Evolutionary conservation across 768 basidiomycete genomes (phyloP), one percentile per base, ranked within the genome.

Genomic region (Suillus hirtellus): DNA sequence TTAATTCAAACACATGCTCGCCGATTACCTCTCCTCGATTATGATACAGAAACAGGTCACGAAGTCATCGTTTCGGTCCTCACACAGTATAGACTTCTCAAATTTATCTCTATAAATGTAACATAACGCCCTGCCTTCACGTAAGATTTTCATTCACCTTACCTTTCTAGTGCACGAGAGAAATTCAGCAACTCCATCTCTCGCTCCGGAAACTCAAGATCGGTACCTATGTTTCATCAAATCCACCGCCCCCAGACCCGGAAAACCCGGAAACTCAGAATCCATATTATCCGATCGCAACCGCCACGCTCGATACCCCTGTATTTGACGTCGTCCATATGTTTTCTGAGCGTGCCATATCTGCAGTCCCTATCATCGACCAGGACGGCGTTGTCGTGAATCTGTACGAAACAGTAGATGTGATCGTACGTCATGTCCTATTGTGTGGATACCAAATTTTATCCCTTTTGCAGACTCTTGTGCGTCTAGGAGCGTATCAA

Each of bases 261-360:
- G 81, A 84, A 59, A 42, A 27, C 17, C 50, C 50, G 31, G 50
- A 58, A 53, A 81, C 80, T 58, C 79, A 84, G 47, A 89, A 90
- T 63, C 92, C 90, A 1, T 98, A 88, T 76, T 85, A 90, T 74
- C 97, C 97, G 2, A 88, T 99, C 62, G 91, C 93, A 6, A 97
- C 95, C 0, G 96, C 96, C 12, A 95, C 88, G 38, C 81, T 96
- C 70, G 80, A 88, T 62, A 97, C 96, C 0, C 90, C 92, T 35
- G 97, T 99, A 2, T 98, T 97, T 70, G 95, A 99, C 71, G 95
- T 99, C 64, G 97, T 99, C 2, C 97, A 99, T 72, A 95, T 96
- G 90, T 99, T 99, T 75, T 96, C 94, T 0, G 92, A 95, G 75
- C 86, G 90, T 49, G 90, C 95, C 34, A 97, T 99, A 68, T 95